Evolutionary conservation across 1,284 basidiomycete genomes (phyloP).

Genomic region (Malassezia sp.): DNA sequence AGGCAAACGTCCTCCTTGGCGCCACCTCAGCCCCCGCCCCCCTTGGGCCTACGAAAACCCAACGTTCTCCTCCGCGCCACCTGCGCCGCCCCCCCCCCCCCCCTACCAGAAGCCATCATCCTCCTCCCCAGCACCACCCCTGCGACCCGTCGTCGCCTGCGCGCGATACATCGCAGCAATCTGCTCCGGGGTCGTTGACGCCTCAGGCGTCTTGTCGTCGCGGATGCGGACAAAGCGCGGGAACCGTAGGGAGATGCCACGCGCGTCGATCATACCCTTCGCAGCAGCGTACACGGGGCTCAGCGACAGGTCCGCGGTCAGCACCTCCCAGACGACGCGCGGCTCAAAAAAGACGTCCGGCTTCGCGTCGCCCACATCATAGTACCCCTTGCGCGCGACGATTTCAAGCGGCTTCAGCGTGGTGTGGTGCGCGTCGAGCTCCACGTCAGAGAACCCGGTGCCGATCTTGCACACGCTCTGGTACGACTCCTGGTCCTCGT

Average conservation of each 20-base stretch:
- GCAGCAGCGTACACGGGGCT: conserved; percentile 95
- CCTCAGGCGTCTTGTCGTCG: conserved; percentile 83
- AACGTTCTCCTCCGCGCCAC: too few species aligned
- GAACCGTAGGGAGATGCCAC: conserved; percentile 79
- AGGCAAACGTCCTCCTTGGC: too few species aligned
- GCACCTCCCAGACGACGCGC: conserved; percentile 82
- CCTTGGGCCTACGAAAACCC: too few species aligned
- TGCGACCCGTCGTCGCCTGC: conserved; percentile 58
- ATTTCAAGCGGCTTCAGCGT: conserved; percentile 64
- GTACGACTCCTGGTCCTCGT: conserved; percentile 38
- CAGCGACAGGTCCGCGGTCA: conserved; percentile 88
- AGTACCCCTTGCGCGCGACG: conserved; percentile 53
- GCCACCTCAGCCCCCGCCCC: too few species aligned
- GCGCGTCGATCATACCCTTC: conserved; percentile 55
- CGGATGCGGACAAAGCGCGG: conserved; percentile 82
- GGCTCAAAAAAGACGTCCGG: conserved; percentile 44
- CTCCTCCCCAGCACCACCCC: conserved; percentile 55
- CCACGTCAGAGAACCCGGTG: conserved; percentile 83
- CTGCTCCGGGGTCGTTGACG: conserved; percentile 86
- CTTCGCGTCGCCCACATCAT: conserved; percentile 55
- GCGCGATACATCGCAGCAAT: conserved; percentile 89
- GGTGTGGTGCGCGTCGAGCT: conserved; percentile 70
- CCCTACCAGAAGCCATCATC: conserved; percentile 82
- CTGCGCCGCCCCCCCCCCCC: not conserved
- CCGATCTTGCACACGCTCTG: conserved; percentile 75